Conservation (phyloP, 108 stramenopile genomes). For the Nitzschia sp. region DNA sequence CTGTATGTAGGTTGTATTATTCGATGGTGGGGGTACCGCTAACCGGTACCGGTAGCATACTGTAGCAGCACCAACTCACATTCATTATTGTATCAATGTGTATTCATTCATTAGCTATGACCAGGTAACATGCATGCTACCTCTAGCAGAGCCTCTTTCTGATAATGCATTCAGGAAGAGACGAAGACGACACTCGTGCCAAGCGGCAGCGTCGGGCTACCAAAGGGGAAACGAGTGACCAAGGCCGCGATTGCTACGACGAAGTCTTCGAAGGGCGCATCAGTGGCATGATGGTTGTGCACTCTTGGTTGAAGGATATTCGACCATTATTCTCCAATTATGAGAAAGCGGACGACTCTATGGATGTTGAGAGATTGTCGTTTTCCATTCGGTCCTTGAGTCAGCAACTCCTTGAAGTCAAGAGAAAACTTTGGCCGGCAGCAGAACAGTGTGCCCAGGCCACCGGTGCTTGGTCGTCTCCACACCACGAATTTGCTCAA, state of each 20-base stretch:
- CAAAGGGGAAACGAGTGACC: no score
- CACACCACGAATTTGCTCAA: constrained; percentile 48
- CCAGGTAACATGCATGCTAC: no score
- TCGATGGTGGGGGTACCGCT: no score
- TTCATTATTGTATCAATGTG: no score
- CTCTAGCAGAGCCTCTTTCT: no score
- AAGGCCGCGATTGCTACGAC: constrained; percentile 31
- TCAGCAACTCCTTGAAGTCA: constrained; percentile 52
- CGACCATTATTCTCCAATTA: neutral
- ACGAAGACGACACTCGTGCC: no score
- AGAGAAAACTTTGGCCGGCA: constrained; percentile 58
- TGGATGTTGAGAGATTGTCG: neutral
- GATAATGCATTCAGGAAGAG: no score
- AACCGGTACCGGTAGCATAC: no score
- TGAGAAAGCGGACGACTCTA: neutral
- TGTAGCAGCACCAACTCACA: no score
- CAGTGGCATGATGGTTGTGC: constrained; percentile 12
- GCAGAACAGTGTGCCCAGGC: constrained; percentile 46
- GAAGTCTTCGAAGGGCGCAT: constrained; percentile 13
- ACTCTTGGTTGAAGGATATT: constrained; percentile 22
- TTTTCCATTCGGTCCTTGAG: constrained; percentile 18
- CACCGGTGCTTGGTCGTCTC: neutral
- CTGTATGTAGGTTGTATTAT: no score
- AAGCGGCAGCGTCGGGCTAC: no score
- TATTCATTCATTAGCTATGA: no score